phyloP scores from a whole-genome alignment of 2,329 filamentous ascomycete genomes.

The Penicillium griseofulvum region DNA sequence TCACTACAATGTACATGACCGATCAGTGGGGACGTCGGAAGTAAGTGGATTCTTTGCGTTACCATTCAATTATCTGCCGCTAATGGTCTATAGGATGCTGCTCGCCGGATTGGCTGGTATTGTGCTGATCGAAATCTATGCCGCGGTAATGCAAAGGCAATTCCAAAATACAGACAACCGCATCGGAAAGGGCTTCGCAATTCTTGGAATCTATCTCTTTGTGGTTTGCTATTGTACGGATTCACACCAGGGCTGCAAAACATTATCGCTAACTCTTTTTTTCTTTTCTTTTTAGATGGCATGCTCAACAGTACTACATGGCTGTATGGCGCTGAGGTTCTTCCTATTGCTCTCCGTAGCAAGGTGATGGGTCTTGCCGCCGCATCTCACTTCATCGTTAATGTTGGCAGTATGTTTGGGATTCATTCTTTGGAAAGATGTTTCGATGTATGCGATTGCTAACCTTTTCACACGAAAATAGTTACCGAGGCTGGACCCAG shows the following conservation, averaged over 20 bases:
- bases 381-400: constrained; percentile 55
- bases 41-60: constrained; percentile 25
- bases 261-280: not conserved
- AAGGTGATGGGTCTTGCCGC: constrained; percentile 57
- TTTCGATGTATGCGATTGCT: not conserved
- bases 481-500: constrained; percentile 56
- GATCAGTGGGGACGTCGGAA: constrained; percentile 61
- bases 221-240: constrained; percentile 54
- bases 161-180: constrained; percentile 57
- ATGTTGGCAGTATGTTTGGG: constrained; percentile 45
- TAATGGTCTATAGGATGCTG: constrained; percentile 49
- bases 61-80: not conserved
- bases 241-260: not conserved
- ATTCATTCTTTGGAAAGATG: not conserved
- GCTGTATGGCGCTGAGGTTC: constrained; percentile 56
- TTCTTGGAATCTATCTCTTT: constrained; percentile 60
- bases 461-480: constrained; percentile 5
- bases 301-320: constrained; percentile 57
- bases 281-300: constrained; percentile 35
- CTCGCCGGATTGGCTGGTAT: constrained; percentile 53
- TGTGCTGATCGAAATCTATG: constrained; percentile 58
- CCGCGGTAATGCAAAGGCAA: constrained; percentile 57
- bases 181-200: constrained; percentile 59
- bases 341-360: constrained; percentile 53
- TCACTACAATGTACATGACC: constrained; percentile 54